Conservation (phyloP, 768 basidiomycete species). For the Lentinula boryana region DNA sequence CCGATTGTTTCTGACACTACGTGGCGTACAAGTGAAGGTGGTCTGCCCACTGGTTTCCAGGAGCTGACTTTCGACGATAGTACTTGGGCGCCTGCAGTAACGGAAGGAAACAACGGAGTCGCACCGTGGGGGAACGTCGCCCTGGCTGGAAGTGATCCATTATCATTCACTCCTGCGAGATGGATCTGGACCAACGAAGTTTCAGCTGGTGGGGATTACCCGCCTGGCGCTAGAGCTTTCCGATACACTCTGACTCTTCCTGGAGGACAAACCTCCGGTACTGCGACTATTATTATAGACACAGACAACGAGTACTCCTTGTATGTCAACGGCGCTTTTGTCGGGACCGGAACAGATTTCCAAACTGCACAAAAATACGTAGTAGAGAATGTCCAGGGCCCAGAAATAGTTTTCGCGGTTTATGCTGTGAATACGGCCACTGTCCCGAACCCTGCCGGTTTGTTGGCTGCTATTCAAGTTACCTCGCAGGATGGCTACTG, state of each 20-base stretch:
- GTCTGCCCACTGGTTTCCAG: constrained; percentile 20
- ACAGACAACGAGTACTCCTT: constrained; percentile 23
- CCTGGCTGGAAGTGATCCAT: constrained; percentile 11
- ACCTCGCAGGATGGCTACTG: neutral
- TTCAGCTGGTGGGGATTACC: constrained; percentile 3
- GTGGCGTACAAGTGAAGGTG: constrained; percentile 15
- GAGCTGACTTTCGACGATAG: constrained; percentile 15
- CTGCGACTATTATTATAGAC: constrained; percentile 17
- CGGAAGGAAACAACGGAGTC: constrained; percentile 17
- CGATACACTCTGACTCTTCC: constrained; percentile 18
- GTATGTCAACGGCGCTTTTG: constrained; percentile 20
- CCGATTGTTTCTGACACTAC: constrained; percentile 16
- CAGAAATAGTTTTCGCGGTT: neutral
- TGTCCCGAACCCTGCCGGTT: constrained; percentile 5
- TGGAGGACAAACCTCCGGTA: constrained; percentile 17
- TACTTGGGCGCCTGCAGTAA: constrained; percentile 14
- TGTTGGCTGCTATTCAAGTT: constrained; percentile 6
- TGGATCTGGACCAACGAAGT: constrained; percentile 24
- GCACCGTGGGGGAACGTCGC: constrained; percentile 21
- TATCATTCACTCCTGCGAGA: constrained; percentile 14
- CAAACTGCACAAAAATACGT: neutral
- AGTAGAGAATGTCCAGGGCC: constrained; percentile 1
- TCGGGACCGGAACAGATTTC: constrained; percentile 12
- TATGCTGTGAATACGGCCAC: constrained; percentile 2
- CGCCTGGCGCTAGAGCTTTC: constrained; percentile 20